Evolutionary conservation across 495 filamentous ascomycete species (phyloP), one percentile per base, ranked within the genome.

Genomic region (Tuber calosporum): DNA sequence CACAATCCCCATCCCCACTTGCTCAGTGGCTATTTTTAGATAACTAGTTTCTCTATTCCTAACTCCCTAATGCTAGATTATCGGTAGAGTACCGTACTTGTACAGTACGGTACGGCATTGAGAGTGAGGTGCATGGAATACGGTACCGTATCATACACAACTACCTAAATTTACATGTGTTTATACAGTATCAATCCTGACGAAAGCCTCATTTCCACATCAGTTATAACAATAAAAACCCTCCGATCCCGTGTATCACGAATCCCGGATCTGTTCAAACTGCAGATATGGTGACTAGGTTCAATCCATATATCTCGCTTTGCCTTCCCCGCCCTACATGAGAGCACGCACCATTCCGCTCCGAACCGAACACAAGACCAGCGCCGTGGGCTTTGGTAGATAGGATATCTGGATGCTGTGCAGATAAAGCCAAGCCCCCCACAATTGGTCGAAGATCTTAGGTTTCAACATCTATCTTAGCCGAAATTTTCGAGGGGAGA

Each of bases 321-420:
- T 17, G 4, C 53, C 53, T 5, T 34, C 53, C 26, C 53, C 53
- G 30, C 34, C 53, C 53, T 30, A 62, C 53, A n/a, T 15, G 6
- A 62, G 26, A 62, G 3, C 53, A 34, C 19, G 53, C 34, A 62
- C 26, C 13, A 62, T 62, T 34, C 53, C 53, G 53, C 53, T 62
- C 53, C 26, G 26, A 62, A 62, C 30, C 53, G 30, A 62, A 62
- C 53, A 62, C 53, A 62, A 30, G 53, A 62, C 53, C 53, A 34
- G 53, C 53, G 34, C 53, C 53, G 4, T 62, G 53, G 26, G 53
- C 53, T 30, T 62, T 62, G 26, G 13, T 5, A 34, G 53, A 62
- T 62, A 62, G 53, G 53, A 62, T 62, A 62, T 62, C 53, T 62
- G 13, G 53, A 34, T 62, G 53, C 13, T 62, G 53, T 62, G 53